A percentile compares a stretch with the other conserved stretches of the same genome.
phyloP scores from a whole-genome alignment of 1,139 yeast genomes.

The Yamadazyma pseudoaaseri region DNA sequence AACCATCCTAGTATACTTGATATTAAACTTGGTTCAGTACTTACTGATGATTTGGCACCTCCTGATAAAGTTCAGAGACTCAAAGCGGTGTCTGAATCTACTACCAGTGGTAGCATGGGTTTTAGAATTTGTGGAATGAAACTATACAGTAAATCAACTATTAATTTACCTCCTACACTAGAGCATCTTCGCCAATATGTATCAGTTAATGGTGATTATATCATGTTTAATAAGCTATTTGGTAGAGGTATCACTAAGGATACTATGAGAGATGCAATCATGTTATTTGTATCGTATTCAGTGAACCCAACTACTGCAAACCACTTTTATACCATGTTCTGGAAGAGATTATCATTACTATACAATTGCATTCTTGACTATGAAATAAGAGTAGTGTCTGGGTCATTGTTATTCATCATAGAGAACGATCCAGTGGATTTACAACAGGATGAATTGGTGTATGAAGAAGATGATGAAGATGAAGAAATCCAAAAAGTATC shows the following conservation, averaged over 20 bases:
- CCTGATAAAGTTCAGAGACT: conserved; percentile 63
- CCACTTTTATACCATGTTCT: conserved; percentile 36
- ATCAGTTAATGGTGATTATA: conserved; percentile 26
- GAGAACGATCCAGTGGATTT: conserved; percentile 47
- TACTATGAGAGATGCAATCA: conserved; percentile 49
- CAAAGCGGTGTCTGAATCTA: conserved; percentile 57
- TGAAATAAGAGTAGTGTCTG: conserved; percentile 69
- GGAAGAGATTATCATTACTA: conserved; percentile 59
- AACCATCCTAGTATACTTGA: conserved; percentile 73
- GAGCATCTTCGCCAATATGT: conserved; percentile 14
- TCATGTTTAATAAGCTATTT: conserved; percentile 60
- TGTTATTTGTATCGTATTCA: conserved; percentile 44
- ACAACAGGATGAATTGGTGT: conserved; percentile 25
- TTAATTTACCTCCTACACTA: conserved; percentile 12
- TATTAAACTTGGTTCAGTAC: conserved; percentile 70
- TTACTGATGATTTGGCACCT: conserved; percentile 62
- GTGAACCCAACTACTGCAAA: conserved; percentile 3
- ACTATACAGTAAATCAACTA: conserved; percentile 24
- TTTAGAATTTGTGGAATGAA: conserved; percentile 91
- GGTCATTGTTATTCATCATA: conserved; percentile 70
- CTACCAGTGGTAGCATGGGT: conserved; percentile 78
- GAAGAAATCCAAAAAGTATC: conserved; percentile 22
- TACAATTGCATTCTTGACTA: conserved; percentile 60
- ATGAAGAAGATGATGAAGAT: conserved; percentile 28
- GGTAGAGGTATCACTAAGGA: conserved; percentile 59